A percentile compares a stretch with the other conserved stretches of the same genome.
phyloP scores from a whole-genome alignment of 2,329 filamentous ascomycete genomes.

The Phyllosticta citriasiana region DNA sequence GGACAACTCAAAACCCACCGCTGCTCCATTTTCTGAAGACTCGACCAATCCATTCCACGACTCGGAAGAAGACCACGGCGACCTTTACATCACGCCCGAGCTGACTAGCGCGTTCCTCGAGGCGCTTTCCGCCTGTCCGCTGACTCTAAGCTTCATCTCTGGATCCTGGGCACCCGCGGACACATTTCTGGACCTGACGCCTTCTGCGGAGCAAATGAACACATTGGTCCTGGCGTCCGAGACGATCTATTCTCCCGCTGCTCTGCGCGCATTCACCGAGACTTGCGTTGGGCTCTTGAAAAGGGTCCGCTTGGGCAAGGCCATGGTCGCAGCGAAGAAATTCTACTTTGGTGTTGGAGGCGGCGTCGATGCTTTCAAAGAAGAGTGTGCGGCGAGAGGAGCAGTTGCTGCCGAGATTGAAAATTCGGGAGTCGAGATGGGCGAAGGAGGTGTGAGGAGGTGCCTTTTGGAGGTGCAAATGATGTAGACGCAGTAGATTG shows the following conservation, averaged over 20 bases:
- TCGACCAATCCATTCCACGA: conserved; percentile 13
- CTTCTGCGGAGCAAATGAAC: conserved; percentile 27
- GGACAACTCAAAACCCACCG: conserved; percentile 7
- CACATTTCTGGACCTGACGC: conserved; percentile 50
- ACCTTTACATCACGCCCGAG: conserved; percentile 53
- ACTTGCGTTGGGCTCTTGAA: conserved; percentile 51
- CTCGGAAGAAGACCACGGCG: conserved; percentile 39
- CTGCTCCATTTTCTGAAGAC: conserved; percentile 11
- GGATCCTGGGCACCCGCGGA: conserved; percentile 57
- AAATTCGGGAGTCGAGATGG: conserved; percentile 33
- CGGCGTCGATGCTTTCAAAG: conserved; percentile 63
- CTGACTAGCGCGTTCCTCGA: conserved; percentile 50
- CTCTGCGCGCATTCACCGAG: conserved; percentile 58
- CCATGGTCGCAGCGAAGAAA: conserved; percentile 65
- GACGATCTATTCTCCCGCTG: conserved; percentile 72
- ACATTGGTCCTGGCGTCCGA: conserved; percentile 57
- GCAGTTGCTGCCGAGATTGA: conserved; percentile 40
- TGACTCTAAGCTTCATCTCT: conserved; percentile 58
- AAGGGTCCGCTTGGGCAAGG: conserved; percentile 44
- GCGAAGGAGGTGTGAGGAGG: conserved; percentile 32
- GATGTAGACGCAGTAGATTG: conserved; percentile 5
- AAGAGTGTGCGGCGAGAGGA: conserved; percentile 31
- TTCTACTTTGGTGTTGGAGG: conserved; percentile 80
- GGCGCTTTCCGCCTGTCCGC: conserved; percentile 40
- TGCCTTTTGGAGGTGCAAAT: conserved; percentile 23